Conservation (phyloP, 768 basidiomycete genomes). For the Rhodotorula paludigena region DNA sequence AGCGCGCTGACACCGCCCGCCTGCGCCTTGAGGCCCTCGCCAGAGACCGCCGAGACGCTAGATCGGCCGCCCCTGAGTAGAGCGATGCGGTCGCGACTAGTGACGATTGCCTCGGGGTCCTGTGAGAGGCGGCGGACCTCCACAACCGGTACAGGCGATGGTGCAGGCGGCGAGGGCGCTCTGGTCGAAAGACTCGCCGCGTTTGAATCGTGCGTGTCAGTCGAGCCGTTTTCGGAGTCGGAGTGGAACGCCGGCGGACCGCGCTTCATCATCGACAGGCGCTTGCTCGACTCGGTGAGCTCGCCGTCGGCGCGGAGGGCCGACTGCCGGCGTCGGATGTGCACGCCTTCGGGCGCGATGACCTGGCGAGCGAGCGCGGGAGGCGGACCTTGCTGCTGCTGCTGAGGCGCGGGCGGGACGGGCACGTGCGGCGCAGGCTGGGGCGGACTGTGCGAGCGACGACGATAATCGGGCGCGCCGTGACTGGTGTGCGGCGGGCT, state of each 20-base stretch:
- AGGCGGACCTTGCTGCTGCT: background rate
- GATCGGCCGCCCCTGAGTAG: constrained; percentile 1
- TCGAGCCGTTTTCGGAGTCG: constrained; percentile 4
- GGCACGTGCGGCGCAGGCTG: background rate
- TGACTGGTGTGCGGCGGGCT: background rate
- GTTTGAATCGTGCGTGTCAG: background rate
- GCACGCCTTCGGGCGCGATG: background rate
- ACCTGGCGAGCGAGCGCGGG: background rate
- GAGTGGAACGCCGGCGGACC: constrained; percentile 1
- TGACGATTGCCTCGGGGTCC: background rate
- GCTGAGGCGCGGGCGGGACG: background rate
- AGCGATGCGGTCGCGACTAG: constrained; percentile 16
- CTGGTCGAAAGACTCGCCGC: background rate
- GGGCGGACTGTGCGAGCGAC: background rate
- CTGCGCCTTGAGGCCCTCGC: background rate
- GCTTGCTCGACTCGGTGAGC: background rate
- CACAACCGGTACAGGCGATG: background rate
- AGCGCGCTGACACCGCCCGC: background rate
- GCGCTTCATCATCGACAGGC: constrained; percentile 12
- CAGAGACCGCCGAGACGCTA: constrained; percentile 12
- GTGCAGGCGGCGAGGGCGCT: too few species aligned
- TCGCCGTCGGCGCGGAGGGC: background rate
- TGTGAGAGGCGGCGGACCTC: background rate
- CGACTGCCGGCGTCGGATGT: background rate
- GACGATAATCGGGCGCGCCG: background rate